Conservation (phyloP, 495 filamentous ascomycete genomes). For the Trichocladium uniseriatum region DNA sequence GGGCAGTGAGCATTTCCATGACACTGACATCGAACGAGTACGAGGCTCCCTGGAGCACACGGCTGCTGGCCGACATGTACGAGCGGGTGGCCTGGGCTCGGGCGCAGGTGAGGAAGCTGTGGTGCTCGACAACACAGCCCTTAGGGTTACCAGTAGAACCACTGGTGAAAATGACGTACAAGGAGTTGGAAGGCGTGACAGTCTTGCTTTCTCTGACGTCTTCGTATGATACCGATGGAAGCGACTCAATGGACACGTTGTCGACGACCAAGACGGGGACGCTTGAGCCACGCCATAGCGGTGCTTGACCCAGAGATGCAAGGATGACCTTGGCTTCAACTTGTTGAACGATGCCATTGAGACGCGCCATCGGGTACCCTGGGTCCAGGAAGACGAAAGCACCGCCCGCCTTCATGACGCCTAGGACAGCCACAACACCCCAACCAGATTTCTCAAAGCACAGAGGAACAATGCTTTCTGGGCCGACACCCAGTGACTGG, state of each 20-base stretch:
- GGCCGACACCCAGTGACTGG: conserved; percentile 30
- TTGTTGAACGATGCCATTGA: conserved; percentile 25
- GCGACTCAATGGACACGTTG: conserved; percentile 5
- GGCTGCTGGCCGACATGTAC: conserved; percentile 18
- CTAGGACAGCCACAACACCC: conserved; percentile 40
- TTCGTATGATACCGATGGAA: neutral
- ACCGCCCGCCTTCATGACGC: conserved; percentile 42
- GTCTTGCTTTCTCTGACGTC: neutral
- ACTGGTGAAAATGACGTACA: conserved; percentile 49
- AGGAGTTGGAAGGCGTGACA: conserved; percentile 7
- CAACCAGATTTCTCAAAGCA: conserved; percentile 47
- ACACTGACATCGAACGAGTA: conserved; percentile 51
- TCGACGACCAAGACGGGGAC: conserved; percentile 5
- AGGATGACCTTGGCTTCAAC: conserved; percentile 26
- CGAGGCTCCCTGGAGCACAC: conserved; percentile 51
- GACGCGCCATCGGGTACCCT: conserved; percentile 41
- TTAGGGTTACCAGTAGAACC: conserved; percentile 50
- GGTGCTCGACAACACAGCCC: conserved; percentile 35
- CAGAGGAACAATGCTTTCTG: conserved; percentile 44
- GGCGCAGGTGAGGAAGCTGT: conserved; percentile 28
- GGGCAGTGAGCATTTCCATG: conserved; percentile 45
- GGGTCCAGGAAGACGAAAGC: conserved; percentile 50
- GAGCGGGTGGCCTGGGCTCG: conserved; percentile 15
- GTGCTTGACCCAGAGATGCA: conserved; percentile 13
- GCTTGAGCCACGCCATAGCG: conserved; percentile 1